Base-by-base conservation (phyloP, 2,329 filamentous ascomycete species). In the Pseudocercospora fuligena region DNA sequence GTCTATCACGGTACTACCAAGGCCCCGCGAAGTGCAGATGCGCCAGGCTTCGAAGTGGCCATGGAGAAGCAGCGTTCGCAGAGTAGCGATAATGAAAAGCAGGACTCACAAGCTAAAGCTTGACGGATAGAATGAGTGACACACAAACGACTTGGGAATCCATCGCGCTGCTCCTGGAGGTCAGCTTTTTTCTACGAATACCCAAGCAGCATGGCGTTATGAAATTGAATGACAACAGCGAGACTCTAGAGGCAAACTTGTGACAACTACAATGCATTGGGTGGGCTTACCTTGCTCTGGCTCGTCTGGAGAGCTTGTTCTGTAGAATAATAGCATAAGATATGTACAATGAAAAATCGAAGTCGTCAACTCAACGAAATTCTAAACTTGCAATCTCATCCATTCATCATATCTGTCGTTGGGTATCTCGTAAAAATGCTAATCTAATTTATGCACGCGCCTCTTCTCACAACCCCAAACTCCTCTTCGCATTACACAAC, bases 1-100 rank as follows among this genome's bases (percentile, higher is more conserved):
- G 36, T 67, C 14, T 67, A 60, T 31, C 46, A 46, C 53, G 66
- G 66, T 25, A 49, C 46, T 12, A 60, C 62, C 31, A 58, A 59
- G 21, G 14, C 31, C 6, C 51, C 33, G 14, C 60, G 65, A 2
- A 12, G 46, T 25, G 61, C 31, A 19, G 31, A 64, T 33, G 65
- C n/a, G 2, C 58, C 61, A 9, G 40, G 27, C 6, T 67, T 67
- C 57, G 51, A 60, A 31, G 29, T 67, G 19, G 61, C 61, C 47
- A 60, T 33, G 11, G 53, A 67, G 40, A 58, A 46, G 51, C 53
- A 63, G 53, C 61, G 51, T 14, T 61, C 63, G 31, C 19, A 46
- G 46, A 57, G 16, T n/a, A 31, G 36, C 31, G 51, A 46, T 31
- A 47, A 61, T 29, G 58, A 67, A 31, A 58, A n/a, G 33, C 33